Evolutionary conservation across 2,329 filamentous ascomycete species (phyloP).

Genomic region (Zasmidium citrigriseum): DNA sequence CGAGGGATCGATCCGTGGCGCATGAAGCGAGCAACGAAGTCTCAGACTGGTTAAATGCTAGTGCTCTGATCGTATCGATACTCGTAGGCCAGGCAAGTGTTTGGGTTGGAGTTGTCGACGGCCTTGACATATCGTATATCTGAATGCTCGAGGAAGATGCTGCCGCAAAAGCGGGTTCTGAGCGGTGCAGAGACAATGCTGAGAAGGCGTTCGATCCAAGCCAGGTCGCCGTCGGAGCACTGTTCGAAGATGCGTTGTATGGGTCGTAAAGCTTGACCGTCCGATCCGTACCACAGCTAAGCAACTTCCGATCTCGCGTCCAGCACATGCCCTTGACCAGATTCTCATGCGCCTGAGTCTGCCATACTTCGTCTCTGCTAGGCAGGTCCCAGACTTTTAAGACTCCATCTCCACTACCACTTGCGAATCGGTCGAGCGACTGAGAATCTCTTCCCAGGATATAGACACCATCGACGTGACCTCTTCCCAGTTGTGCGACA

Average conservation of each 20-base stretch:
- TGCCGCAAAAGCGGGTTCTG: conserved; percentile 75
- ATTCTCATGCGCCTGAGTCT: conserved; percentile 83
- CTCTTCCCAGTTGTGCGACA: conserved; percentile 79
- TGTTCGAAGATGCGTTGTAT: conserved; percentile 68
- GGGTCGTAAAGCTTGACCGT: conserved; percentile 91
- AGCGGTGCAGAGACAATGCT: conserved; percentile 78
- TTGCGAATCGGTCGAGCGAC: conserved; percentile 59
- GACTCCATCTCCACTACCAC: conserved; percentile 86
- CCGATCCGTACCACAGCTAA: conserved; percentile 84
- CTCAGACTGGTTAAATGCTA: conserved; percentile 92
- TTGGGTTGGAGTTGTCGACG: conserved; percentile 75
- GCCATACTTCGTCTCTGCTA: conserved; percentile 72
- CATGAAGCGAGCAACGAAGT: conserved; percentile 86
- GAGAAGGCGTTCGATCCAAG: conserved; percentile 83
- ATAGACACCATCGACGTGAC: conserved; percentile 82
- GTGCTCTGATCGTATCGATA: conserved; percentile 83
- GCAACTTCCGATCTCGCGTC: conserved; percentile 79
- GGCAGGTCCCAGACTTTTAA: conserved; percentile 90
- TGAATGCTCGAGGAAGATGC: conserved; percentile 74
- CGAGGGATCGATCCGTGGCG: conserved; percentile 80
- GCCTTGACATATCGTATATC: conserved; percentile 83
- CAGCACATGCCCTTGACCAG: conserved; percentile 90
- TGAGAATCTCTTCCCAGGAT: conserved; percentile 51
- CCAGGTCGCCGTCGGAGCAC: conserved; percentile 79
- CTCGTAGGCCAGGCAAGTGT: conserved; percentile 84